phyloP scores from a whole-genome alignment of 2,329 filamentous ascomycete genomes.

The Scopulariopsis brevicaulis region DNA sequence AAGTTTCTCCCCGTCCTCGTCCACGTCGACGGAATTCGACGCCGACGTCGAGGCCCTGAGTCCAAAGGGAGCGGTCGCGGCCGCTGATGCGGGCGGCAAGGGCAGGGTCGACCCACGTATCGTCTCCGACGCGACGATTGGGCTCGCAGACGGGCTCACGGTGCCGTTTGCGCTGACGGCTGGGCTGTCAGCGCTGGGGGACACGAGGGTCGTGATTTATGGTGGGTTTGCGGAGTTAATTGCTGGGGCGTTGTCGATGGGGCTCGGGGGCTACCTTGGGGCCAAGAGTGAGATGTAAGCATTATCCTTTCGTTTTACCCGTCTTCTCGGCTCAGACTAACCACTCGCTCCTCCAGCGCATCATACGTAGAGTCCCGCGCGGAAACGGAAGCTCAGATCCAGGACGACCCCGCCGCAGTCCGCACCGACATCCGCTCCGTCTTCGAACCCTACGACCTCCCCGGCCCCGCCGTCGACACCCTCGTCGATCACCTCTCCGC shows the following conservation, averaged over 20 bases:
- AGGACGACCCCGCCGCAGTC: constrained; percentile 24
- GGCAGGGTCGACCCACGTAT: constrained; percentile 10
- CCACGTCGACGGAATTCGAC: constrained; percentile 4
- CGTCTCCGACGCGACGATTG: constrained; percentile 42
- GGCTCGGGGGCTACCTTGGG: constrained; percentile 62
- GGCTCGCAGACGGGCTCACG: constrained; percentile 67
- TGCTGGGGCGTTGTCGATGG: constrained; percentile 68
- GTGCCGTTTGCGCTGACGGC: constrained; percentile 72
- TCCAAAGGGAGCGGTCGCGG: constrained; percentile 1
- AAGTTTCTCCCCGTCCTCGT: constrained; percentile 8
- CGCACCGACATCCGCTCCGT: constrained; percentile 37
- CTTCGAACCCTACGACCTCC: constrained; percentile 37
- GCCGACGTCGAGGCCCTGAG: constrained; percentile 8
- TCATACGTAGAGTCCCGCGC: constrained; percentile 9
- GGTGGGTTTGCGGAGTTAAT: constrained; percentile 67
- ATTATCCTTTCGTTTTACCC: background rate
- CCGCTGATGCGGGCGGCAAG: constrained; percentile 4
- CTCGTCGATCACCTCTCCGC: constrained; percentile 33
- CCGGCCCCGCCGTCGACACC: constrained; percentile 24
- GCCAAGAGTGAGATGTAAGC: constrained; percentile 38
- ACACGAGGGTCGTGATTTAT: constrained; percentile 55
- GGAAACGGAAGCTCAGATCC: background rate
- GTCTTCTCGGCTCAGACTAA: background rate
- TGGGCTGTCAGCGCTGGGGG: constrained; percentile 55
- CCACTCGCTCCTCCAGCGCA: background rate